Percentiles rank a stretch among this genome's conserved stretches.
Conservation (phyloP, 1,139 yeast species). For the Debaryomycetaceae sp. region DNA sequence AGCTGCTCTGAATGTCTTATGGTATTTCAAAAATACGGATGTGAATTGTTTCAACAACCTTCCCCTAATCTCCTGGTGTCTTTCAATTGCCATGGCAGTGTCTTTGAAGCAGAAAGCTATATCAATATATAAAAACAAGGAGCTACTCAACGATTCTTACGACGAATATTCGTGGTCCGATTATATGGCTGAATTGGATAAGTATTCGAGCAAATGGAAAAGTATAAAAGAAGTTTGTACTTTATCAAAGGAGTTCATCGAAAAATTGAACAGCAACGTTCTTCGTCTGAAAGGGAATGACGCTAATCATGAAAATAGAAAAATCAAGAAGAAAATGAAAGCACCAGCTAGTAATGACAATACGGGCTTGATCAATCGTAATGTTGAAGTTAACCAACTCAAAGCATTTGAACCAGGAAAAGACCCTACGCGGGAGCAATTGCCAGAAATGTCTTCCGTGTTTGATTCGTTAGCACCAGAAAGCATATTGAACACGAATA, state of each 20-base stretch:
- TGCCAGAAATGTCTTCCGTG: not conserved
- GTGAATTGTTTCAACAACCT: conserved; percentile 19
- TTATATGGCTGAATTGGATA: conserved; percentile 18
- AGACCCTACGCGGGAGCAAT: not conserved
- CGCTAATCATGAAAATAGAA: not conserved
- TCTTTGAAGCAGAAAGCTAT: conserved; percentile 12
- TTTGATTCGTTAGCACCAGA: not conserved
- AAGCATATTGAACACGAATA: not conserved
- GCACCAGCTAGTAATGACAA: not conserved
- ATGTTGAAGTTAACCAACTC: not conserved
- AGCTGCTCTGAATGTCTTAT: conserved; percentile 26
- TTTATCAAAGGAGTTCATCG: conserved; percentile 20
- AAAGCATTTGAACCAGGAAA: not conserved
- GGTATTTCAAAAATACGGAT: conserved; percentile 19
- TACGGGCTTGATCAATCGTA: not conserved
- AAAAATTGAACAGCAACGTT: conserved; percentile 9
- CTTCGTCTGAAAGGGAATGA: not conserved
- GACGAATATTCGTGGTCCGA: conserved; percentile 14
- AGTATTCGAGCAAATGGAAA: conserved; percentile 25
- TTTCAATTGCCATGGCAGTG: conserved; percentile 16
- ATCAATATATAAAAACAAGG: conserved; percentile 4
- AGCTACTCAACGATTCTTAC: conserved; percentile 3
- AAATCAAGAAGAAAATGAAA: too few species aligned
- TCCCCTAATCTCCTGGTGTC: conserved; percentile 29
- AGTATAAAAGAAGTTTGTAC: conserved; percentile 27